A percentile compares a stretch with the other conserved stretches of the same genome.
phyloP scores from a whole-genome alignment of 495 filamentous ascomycete genomes.

The Friedmanniomyces simplex region DNA sequence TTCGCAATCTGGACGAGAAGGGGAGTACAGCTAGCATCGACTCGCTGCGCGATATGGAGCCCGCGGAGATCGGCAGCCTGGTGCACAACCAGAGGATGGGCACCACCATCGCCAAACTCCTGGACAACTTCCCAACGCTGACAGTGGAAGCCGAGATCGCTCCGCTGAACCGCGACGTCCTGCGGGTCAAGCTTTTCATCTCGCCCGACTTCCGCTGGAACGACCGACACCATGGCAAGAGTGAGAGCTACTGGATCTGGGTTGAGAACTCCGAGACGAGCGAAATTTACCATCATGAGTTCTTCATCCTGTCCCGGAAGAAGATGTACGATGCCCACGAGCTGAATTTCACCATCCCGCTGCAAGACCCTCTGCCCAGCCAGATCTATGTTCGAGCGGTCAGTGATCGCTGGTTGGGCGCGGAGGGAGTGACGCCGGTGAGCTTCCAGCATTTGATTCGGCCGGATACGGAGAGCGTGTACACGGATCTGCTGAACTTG shows the following conservation, averaged over 20 bases:
- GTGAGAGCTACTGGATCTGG: conserved; percentile 97
- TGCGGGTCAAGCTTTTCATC: conserved; percentile 74
- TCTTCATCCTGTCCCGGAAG: conserved; percentile 78
- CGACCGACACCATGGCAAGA: conserved; percentile 84
- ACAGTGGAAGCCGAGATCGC: conserved; percentile 89
- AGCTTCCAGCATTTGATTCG: conserved; percentile 98
- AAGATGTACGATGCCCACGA: conserved; percentile 92
- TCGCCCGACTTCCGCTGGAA: conserved; percentile 93
- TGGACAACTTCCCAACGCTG: conserved; percentile 87
- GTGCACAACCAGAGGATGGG: conserved; percentile 89
- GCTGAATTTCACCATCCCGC: conserved; percentile 92
- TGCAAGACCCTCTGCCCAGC: conserved; percentile 81
- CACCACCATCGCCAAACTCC: conserved; percentile 61
- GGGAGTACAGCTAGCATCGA: conserved; percentile 64
- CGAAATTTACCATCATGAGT: conserved; percentile 97
- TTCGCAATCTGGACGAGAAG: conserved; percentile 73
- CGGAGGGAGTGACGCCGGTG: conserved; percentile 88
- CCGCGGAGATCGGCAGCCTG: conserved; percentile 78
- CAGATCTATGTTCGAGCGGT: conserved; percentile 94
- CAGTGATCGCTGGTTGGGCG: conserved; percentile 92
- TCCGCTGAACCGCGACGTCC: conserved; percentile 85
- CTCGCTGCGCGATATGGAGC: conserved; percentile 78
- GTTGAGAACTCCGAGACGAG: conserved; percentile 97
- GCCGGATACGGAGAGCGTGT: conserved; percentile 93
- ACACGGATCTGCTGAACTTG: conserved; percentile 85